Base-by-base conservation (phyloP, 805 yeast species). In the Saccharomycopsis babjevae region DNA sequence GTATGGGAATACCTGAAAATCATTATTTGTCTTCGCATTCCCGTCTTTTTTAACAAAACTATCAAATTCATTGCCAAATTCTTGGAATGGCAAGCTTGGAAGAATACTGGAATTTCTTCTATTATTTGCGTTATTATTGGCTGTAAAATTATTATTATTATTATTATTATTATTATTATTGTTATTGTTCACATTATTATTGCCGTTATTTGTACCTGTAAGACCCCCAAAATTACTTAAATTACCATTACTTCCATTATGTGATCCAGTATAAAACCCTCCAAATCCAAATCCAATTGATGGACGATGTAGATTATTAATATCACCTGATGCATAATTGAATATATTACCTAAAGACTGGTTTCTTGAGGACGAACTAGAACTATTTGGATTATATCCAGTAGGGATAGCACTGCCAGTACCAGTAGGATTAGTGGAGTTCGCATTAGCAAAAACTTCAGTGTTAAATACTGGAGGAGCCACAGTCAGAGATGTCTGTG, bases 41-140 rank as follows among this genome's bases (percentile, higher is more conserved):
- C 74, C 69, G 46, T 74, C 77, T 46, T 75, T 64, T 61, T 73
- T 74, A 59, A 73, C 62, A 60, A 73, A 73, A n/a, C 59, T 64
- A 50, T 74, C 77, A 55, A 74, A 68, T 55, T 73, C 77, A 54
- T 64, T 66, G n/a, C 61, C 56, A 6, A 62, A 43, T 15, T 68
- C 68, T 2, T 67, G 67, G n/a, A 70, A 63, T 7, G 71, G 71
- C 20, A 66, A 63, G 8, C 70, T 63, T 38, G 74, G 73, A 18
- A 66, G 57, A 15, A 70, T 66, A 34, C 73, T 70, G 5, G 74
- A 73, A 52, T 70, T 70, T 28, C 69, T 59, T 20, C 65, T 40
- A 30, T 59, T 57, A 66, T 57, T 62, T 8, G 38, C 34, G 28
- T 46, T 15, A n/a, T 16, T 13, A 7, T 2, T 34, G 8, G 28